Percentiles rank a stretch among this genome's conserved stretches.
These are phyloP conservation scores for Fusarium lyarnte DNA, from an alignment of 2,329 filamentous ascomycete genomes.

Conservation along the genomic window DNA sequence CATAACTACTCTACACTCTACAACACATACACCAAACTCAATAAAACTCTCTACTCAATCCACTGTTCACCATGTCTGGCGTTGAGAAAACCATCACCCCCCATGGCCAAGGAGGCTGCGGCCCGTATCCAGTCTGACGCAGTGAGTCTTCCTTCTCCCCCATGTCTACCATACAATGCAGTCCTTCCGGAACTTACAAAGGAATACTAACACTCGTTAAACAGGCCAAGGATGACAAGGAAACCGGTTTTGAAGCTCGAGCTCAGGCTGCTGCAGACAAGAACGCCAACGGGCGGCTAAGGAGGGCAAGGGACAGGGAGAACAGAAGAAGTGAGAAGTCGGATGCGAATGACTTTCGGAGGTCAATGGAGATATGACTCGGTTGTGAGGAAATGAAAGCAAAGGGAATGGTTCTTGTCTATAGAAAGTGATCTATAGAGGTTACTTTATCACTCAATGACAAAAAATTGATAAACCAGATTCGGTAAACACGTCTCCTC, in stretches of 20 bases:
- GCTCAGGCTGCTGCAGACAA: conserved; percentile 9
- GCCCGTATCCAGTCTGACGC: conserved; percentile 3
- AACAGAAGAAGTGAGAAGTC: conserved; percentile 15
- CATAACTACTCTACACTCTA: neutral
- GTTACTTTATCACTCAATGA: neutral
- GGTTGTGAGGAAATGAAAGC: neutral
- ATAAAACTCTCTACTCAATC: neutral
- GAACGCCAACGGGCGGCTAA: neutral
- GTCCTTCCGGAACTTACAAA: neutral
- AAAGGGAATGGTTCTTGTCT: neutral
- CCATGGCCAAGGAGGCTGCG: conserved; percentile 15
- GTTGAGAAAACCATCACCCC: neutral
- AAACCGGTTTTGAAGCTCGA: neutral
- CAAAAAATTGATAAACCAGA: neutral
- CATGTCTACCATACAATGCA: no score
- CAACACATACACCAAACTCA: neutral
- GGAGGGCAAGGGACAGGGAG: neutral
- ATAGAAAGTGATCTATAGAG: neutral
- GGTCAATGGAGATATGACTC: neutral
- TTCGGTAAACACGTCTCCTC: neutral
- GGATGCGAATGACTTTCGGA: neutral
- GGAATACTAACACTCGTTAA: neutral
- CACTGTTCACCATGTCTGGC: conserved; percentile 11
- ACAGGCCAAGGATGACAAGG: conserved; percentile 12
- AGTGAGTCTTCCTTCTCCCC: neutral